Evolutionary conservation across 768 basidiomycete genomes (phyloP).

Genomic region (Lactifluus hygrophoroides): DNA sequence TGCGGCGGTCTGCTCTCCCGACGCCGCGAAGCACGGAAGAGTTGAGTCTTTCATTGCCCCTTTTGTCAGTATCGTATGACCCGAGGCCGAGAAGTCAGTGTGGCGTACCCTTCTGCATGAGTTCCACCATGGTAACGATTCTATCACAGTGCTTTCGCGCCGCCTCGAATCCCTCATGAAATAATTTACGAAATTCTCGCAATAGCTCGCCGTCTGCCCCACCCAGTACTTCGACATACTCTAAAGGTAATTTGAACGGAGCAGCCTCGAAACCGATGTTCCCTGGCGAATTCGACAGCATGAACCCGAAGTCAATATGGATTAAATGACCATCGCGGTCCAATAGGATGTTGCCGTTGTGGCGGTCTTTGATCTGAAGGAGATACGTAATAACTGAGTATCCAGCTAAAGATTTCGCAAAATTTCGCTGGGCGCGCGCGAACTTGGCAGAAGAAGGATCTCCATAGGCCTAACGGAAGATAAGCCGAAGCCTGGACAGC

Average conservation of each 20-base stretch:
- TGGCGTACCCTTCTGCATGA: constrained; percentile 90
- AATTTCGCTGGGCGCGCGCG: constrained; percentile 84
- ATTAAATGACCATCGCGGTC: constrained; percentile 93
- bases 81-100: not conserved
- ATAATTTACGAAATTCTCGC: constrained; percentile 75
- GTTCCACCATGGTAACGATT: constrained; percentile 88
- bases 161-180: constrained; percentile 89
- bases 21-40: constrained; percentile 82
- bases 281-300: constrained; percentile 93
- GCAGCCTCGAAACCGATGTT: constrained; percentile 99
- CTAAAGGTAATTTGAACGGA: constrained; percentile 91
- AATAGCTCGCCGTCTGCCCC: constrained; percentile 71
- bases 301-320: constrained; percentile 98
- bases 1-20: constrained; percentile 84
- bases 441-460: constrained; percentile 82
- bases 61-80: constrained; percentile 7
- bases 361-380: constrained; percentile 95
- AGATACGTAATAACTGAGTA: constrained; percentile 96
- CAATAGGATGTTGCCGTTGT: constrained; percentile 96
- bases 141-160: constrained; percentile 94
- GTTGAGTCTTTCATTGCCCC: constrained; percentile 54
- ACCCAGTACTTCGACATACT: constrained; percentile 94
- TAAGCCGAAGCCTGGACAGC: not conserved
- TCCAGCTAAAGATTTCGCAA: constrained; percentile 93
- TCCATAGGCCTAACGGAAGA: constrained; percentile 68